Percentiles rank a stretch among this genome's conserved stretches.
Conservation (phyloP, 306 rosid species). For the Glycine tomentella region DNA sequence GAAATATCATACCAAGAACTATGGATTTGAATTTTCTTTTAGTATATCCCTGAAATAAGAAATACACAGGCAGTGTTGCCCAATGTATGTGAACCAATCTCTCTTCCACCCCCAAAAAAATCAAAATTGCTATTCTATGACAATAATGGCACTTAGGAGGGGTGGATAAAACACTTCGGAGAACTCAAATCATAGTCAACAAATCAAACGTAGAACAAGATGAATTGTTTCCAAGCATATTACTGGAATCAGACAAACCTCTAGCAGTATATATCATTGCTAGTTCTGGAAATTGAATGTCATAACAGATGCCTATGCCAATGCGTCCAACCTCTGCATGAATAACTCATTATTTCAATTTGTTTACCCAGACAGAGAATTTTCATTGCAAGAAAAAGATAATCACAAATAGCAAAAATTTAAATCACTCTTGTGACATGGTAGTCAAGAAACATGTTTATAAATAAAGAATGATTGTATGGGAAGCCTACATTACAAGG, state of each 20-base stretch:
- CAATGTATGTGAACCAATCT: conserved; percentile 16
- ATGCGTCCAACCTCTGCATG: conserved; percentile 90
- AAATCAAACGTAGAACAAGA: conserved; percentile 18
- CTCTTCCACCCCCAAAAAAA: neutral
- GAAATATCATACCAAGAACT: conserved; percentile 13
- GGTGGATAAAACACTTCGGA: conserved; percentile 9
- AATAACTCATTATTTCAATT: conserved; percentile 42
- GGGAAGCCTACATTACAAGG: neutral
- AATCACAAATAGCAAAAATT: too few relatives aligned
- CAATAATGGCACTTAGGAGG: neutral
- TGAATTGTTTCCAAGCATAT: conserved; percentile 21
- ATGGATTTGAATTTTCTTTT: conserved; percentile 35
- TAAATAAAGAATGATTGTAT: conserved; percentile 10
- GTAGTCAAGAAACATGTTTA: neutral
- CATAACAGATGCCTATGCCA: conserved; percentile 97
- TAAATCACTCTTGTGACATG: too few relatives aligned
- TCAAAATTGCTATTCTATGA: conserved; percentile 8
- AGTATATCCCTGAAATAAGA: conserved; percentile 23
- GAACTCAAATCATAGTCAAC: conserved; percentile 32
- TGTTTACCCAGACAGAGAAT: neutral
- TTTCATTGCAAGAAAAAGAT: neutral
- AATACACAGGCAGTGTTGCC: conserved; percentile 18
- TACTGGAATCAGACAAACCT: conserved; percentile 68
- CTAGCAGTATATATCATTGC: conserved; percentile 99
- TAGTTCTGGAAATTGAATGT: conserved; percentile 91